Evolutionary conservation across 2,329 filamentous ascomycete species (phyloP).

Genomic region (Fusarium buharicum): DNA sequence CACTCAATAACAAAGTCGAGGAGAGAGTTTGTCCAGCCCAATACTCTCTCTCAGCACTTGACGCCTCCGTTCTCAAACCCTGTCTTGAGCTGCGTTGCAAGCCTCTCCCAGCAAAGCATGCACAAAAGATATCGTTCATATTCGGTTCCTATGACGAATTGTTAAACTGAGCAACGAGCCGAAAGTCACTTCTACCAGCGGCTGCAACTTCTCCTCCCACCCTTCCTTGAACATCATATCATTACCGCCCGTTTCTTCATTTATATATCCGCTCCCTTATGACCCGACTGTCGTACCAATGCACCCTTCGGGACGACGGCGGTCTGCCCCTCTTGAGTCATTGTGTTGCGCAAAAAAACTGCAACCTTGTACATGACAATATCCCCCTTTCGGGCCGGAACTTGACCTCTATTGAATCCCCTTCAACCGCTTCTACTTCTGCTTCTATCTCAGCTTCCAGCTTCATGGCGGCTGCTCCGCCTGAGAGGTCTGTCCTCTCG

Average conservation of each 20-base stretch:
- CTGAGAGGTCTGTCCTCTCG: slow-evolving; percentile 43
- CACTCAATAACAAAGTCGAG: background rate
- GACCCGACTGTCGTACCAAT: slow-evolving; percentile 46
- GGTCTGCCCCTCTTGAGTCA: slow-evolving; percentile 39
- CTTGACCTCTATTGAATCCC: slow-evolving; percentile 37
- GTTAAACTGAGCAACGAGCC: slow-evolving; percentile 1
- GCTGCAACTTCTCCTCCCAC: slow-evolving; percentile 2
- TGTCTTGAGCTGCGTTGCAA: slow-evolving; percentile 24
- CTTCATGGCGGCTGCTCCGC: slow-evolving; percentile 38
- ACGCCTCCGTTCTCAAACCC: slow-evolving; percentile 1
- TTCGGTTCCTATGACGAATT: slow-evolving; percentile 2
- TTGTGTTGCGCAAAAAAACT: slow-evolving; percentile 43
- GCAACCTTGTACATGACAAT: slow-evolving; percentile 44
- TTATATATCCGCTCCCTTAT: slow-evolving; percentile 30
- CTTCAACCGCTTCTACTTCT: slow-evolving; percentile 18
- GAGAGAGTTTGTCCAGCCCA: background rate
- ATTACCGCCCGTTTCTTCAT: slow-evolving; percentile 1
- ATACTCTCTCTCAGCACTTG: background rate
- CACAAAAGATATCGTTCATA: slow-evolving; percentile 8
- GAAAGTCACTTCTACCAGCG: slow-evolving; percentile 1
- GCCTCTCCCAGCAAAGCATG: slow-evolving; percentile 11
- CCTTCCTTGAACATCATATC: slow-evolving; percentile 8
- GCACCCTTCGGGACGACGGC: slow-evolving; percentile 44
- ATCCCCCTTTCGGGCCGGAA: slow-evolving; percentile 42
- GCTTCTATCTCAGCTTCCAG: slow-evolving; percentile 14